These are phyloP conservation scores for Pyrenochaeta sp. DNA, from an alignment of 2,329 filamentous ascomycete genomes.

Conservation along the genomic window DNA sequence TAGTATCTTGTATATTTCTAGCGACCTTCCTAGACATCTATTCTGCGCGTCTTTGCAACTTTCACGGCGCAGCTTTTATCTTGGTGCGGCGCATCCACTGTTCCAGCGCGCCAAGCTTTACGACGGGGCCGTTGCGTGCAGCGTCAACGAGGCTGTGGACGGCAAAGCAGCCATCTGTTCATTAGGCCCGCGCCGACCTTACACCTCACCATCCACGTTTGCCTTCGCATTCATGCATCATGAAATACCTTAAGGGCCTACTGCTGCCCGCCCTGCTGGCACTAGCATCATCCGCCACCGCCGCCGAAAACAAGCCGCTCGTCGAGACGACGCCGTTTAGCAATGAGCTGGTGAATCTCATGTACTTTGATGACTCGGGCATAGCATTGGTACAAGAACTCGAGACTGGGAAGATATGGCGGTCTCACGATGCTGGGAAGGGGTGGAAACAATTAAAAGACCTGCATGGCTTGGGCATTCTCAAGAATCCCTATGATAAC, in stretches of 20 bases:
- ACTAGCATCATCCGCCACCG: slow-evolving; percentile 33
- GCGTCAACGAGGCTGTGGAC: slow-evolving; percentile 41
- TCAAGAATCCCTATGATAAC: slow-evolving; percentile 80
- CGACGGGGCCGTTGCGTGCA: slow-evolving; percentile 35
- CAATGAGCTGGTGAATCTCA: slow-evolving; percentile 71
- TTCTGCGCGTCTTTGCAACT: neutral
- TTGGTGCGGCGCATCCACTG: slow-evolving; percentile 36
- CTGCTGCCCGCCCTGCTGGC: slow-evolving; percentile 63
- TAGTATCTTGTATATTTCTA: slow-evolving; percentile 1
- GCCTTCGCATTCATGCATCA: slow-evolving; percentile 46
- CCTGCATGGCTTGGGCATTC: slow-evolving; percentile 68
- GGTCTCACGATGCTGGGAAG: slow-evolving; percentile 81
- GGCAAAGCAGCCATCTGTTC: slow-evolving; percentile 48
- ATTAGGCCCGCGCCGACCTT: slow-evolving; percentile 27
- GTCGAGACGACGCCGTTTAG: slow-evolving; percentile 73
- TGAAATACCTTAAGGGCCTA: slow-evolving; percentile 50
- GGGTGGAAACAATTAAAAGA: slow-evolving; percentile 74
- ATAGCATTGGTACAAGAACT: slow-evolving; percentile 78
- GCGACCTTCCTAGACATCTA: neutral
- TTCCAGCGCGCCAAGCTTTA: slow-evolving; percentile 42
- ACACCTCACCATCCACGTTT: slow-evolving; percentile 22
- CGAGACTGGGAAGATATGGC: slow-evolving; percentile 71
- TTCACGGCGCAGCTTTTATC: slow-evolving; percentile 13
- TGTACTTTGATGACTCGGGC: slow-evolving; percentile 92
- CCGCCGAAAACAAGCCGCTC: slow-evolving; percentile 68